phyloP scores from a whole-genome alignment of 108 stramenopile species.

The Schizochytrium sp. region DNA sequence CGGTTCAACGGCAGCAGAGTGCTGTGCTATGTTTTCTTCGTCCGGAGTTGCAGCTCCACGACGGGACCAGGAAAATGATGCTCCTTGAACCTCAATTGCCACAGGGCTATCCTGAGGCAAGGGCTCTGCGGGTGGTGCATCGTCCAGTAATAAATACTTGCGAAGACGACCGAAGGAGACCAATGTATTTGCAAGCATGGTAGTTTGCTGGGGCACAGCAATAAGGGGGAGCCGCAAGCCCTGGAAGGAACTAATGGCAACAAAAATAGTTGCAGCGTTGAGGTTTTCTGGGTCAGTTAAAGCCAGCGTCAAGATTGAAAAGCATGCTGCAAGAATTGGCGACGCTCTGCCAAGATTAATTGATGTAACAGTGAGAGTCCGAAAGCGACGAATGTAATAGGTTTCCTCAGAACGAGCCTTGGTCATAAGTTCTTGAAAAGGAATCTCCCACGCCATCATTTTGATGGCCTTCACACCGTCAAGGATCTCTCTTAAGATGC shows the following conservation, averaged over 20 bases:
- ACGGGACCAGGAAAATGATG: slow-evolving; percentile 21
- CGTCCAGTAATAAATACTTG: slow-evolving; percentile 3
- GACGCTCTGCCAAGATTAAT: slow-evolving; percentile 55
- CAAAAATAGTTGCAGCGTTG: slow-evolving; percentile 31
- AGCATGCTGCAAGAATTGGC: slow-evolving; percentile 46
- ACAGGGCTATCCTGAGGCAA: slow-evolving; percentile 16
- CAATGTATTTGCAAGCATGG: slow-evolving; percentile 29
- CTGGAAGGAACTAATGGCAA: slow-evolving; percentile 46
- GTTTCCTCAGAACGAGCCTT: slow-evolving; percentile 11
- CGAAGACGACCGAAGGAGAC: slow-evolving; percentile 54
- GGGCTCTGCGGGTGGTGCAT: slow-evolving; percentile 32
- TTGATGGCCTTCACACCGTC: slow-evolving; percentile 60
- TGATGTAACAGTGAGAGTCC: slow-evolving; percentile 23
- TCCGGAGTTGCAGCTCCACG: background rate
- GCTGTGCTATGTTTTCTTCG: background rate
- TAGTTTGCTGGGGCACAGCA: slow-evolving; percentile 2
- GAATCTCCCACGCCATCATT: slow-evolving; percentile 60
- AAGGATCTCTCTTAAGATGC: slow-evolving; percentile 53
- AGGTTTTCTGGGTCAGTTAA: slow-evolving; percentile 33
- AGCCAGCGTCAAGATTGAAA: slow-evolving; percentile 51
- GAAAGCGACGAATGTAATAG: slow-evolving; percentile 26
- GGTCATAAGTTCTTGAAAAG: slow-evolving; percentile 40
- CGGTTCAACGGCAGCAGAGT: background rate
- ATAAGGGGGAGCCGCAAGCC: slow-evolving; percentile 53
- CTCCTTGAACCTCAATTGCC: background rate